Base-by-base conservation (phyloP, 441 rosid genomes). In the Arabidopsis hybrid region DNA sequence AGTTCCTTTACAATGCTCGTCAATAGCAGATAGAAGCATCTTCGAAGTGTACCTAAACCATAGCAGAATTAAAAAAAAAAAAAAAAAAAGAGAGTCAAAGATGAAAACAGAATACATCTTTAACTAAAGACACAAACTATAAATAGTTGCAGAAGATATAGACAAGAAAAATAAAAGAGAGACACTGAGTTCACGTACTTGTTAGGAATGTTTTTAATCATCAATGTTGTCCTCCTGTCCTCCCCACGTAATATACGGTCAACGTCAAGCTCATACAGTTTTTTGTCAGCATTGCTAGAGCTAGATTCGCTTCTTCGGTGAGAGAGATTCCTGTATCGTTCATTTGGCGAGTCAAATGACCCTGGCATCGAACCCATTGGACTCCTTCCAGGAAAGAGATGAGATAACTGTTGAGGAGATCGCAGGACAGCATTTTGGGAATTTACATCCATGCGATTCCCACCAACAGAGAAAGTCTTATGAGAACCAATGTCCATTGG, bases 1-100 rank as follows among this genome's bases (percentile, higher is more conserved):
- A 18, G 89, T 82, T 82, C 94, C 94, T 75, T 83, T 85, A 75
- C 86, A 87, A 55, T 85, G 84, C 80, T 89, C 94, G 58, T 89
- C 94, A 81, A 89, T 89, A 66, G 91, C 90, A 72, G 91, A 85
- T 65, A 89, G 79, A 77, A 89, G 94, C 94, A 89, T 89, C 87
- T 89, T 89, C 18, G 92, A 87, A 39, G 95, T 89, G 79, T 89
- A 89, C 87, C 92, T 89, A 69, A 64, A 65, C 62, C 77, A 79
- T 58, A 69, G 67, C 60, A 74, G 38, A 57, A 69, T 38, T 35
- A 21, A 21, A 65, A 59, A 42, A 26, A 43, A 21, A 21, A 21
- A 21, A 21, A 21, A 21, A 21, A 21, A 21, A 21, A 62, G 13
- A 18, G 14, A 50, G 49, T 47, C 32, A 64, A 34, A 17, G 9